Conservation (phyloP, 148 eudicot genomes). For the Rhododendron griersonianum region DNA sequence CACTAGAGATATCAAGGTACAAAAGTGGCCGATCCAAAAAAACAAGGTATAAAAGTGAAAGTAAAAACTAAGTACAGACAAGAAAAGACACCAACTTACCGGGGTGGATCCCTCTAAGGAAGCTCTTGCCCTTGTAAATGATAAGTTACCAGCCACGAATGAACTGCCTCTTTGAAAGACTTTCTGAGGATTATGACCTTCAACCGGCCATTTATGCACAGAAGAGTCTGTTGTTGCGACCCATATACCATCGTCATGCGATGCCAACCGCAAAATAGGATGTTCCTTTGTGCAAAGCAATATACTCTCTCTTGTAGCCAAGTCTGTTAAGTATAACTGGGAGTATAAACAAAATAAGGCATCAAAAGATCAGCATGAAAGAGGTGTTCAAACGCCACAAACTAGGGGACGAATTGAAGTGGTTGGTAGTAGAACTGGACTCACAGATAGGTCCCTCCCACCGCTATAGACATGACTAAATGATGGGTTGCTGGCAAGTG, state of each 20-base stretch:
- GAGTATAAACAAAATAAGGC: slow-evolving; percentile 13
- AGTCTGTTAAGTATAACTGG: slow-evolving; percentile 89
- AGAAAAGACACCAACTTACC: slow-evolving; percentile 39
- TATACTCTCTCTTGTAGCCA: slow-evolving; percentile 89
- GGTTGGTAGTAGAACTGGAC: slow-evolving; percentile 18
- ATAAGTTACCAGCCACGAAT: slow-evolving; percentile 94
- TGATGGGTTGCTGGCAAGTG: slow-evolving; percentile 86
- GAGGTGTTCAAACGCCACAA: background rate
- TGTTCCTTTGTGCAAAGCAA: slow-evolving; percentile 80
- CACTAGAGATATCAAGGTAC: background rate
- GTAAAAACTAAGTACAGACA: background rate
- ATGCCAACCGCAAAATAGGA: slow-evolving; percentile 74
- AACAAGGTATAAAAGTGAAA: background rate
- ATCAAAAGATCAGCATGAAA: slow-evolving; percentile 11
- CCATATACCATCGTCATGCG: slow-evolving; percentile 88
- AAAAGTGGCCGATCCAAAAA: background rate
- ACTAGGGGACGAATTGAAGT: background rate
- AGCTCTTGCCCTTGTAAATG: slow-evolving; percentile 97
- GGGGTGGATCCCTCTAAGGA: slow-evolving; percentile 91
- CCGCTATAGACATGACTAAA: slow-evolving; percentile 99
- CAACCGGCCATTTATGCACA: slow-evolving; percentile 92
- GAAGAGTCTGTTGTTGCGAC: slow-evolving; percentile 91
- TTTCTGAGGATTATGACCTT: slow-evolving; percentile 66
- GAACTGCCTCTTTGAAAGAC: slow-evolving; percentile 84
- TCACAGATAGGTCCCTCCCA: slow-evolving; percentile 95